Evolutionary conservation across 768 basidiomycete species (phyloP), one percentile per base, ranked within the genome.

Genomic region (Pleurotus eryngii): DNA sequence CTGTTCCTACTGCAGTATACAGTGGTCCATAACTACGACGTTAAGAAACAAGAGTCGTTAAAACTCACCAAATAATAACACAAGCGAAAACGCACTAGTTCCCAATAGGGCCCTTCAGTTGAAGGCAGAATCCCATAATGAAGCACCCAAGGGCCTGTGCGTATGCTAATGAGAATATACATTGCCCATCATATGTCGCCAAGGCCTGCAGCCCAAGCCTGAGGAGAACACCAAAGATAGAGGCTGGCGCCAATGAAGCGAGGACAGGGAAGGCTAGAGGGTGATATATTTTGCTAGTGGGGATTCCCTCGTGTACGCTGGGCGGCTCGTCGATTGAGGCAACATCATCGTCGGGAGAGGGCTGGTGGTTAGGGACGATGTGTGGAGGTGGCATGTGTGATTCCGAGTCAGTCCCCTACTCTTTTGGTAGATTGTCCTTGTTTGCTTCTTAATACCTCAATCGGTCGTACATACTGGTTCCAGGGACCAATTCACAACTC

Each of bases 1-100:
- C 93, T 59, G 95, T 97, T 0, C 94, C 92, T 11, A 93, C 67
- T 18, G 90, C 92, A 2, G 88, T 92, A 70, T 95, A 96, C 14
- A 97, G 65, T 3, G 95, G 95, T 0, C 85, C 86, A 72, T 95
- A 95, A 61, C 94, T 97, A 63, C n/a, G 46, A 26, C 43, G 26
- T 35, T 12, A 39, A n/a, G 11, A 11, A 11, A 11, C 11, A 11
- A 11, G 3, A 35, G 30, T 35, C 30, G 55, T 48, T 18, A 47
- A 27, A 38, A 30, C 17, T 15, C 12, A n/a, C 17, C 37, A 17
- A n/a, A n/a, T 20, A 24, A 20, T 8, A 9, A 12, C 24, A n/a
- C n/a, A 9, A 49, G 7, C 5, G 8, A 12, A 12, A 42, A 64
- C 92, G 72, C 67, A 97, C 94, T 89, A 86, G 64, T 77, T 73